These are phyloP conservation scores for Myriosclerotinia scirpicola DNA, from an alignment of 2,329 filamentous ascomycete species.

Conservation along the genomic window DNA sequence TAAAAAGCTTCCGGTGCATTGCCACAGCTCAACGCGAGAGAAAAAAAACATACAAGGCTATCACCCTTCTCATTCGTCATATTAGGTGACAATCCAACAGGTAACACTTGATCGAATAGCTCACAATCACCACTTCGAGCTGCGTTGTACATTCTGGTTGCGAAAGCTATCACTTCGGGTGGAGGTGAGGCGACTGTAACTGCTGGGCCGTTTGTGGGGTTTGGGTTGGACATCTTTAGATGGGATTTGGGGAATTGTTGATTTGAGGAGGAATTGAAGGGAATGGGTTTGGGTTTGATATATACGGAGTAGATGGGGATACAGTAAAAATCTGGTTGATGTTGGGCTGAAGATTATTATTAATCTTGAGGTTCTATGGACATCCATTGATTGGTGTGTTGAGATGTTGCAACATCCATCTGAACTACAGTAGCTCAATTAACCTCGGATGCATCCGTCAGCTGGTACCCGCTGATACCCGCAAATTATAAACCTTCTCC, in stretches of 20 bases:
- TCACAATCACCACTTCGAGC: slow-evolving; percentile 59
- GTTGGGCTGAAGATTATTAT: slow-evolving; percentile 5
- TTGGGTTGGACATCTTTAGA: slow-evolving; percentile 7
- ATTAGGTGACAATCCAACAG: slow-evolving; percentile 65
- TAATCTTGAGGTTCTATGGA: slow-evolving; percentile 7
- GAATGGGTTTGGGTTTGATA: not conserved
- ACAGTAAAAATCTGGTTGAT: not conserved
- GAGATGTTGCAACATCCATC: too few species aligned
- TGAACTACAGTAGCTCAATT: too few species aligned
- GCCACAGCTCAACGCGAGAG: not conserved
- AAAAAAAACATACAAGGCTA: slow-evolving; percentile 53
- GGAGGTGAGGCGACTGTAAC: slow-evolving; percentile 46
- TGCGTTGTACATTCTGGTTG: slow-evolving; percentile 64
- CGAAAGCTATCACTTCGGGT: slow-evolving; percentile 65
- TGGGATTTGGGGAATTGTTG: not conserved
- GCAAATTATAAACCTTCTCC: slow-evolving; percentile 1
- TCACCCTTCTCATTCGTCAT: slow-evolving; percentile 73
- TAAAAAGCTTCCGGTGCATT: not conserved
- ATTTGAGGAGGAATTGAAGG: not conserved
- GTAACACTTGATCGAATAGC: slow-evolving; percentile 62
- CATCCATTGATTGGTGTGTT: too few species aligned
- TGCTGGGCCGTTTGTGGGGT: not conserved
- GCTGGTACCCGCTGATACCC: slow-evolving; percentile 3
- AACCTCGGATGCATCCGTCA: not conserved
- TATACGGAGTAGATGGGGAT: not conserved